These are phyloP conservation scores for Silene noctiflora DNA, from an alignment of 179 eudicot species.

Conservation along the genomic window DNA sequence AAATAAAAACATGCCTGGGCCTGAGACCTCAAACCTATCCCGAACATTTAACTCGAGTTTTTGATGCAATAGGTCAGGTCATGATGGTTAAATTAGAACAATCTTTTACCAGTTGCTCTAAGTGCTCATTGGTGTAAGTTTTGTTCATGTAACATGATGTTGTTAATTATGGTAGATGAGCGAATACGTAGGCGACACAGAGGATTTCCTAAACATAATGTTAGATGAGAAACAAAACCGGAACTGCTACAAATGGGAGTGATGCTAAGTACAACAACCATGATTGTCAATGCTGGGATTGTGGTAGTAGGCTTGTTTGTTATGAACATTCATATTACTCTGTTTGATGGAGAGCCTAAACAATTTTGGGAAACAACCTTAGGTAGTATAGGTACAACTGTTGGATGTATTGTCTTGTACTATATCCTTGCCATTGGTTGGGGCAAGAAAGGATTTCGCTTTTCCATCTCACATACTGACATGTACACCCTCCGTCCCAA, in stretches of 20 bases:
- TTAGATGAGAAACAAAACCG: conserved; percentile 62
- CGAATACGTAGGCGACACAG: conserved; percentile 61
- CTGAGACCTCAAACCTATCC: too few relatives aligned
- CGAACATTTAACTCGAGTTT: too few relatives aligned
- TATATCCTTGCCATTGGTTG: too few relatives aligned
- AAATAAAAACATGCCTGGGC: too few relatives aligned
- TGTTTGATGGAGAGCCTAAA: conserved; percentile 24
- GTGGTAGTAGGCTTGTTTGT: conserved; percentile 53
- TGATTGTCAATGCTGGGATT: conserved; percentile 49
- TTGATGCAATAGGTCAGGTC: too few relatives aligned
- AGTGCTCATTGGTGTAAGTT: too few relatives aligned
- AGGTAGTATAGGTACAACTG: conserved; percentile 37
- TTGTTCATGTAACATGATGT: too few relatives aligned
- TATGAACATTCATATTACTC: conserved; percentile 48
- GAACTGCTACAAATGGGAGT: conserved; percentile 66
- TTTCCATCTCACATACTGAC: too few relatives aligned
- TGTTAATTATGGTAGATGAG: conserved; percentile 2
- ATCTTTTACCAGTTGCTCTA: too few relatives aligned
- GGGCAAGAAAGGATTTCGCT: too few relatives aligned
- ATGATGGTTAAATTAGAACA: too few relatives aligned
- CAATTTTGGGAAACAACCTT: conserved; percentile 40
- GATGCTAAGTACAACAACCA: conserved; percentile 48
- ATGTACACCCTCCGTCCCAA: too few relatives aligned
- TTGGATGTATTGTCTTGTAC: not conserved
- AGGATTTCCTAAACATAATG: conserved; percentile 62